phyloP scores from a whole-genome alignment of 1,284 basidiomycete genomes.

The Malassezia arunalokei region DNA sequence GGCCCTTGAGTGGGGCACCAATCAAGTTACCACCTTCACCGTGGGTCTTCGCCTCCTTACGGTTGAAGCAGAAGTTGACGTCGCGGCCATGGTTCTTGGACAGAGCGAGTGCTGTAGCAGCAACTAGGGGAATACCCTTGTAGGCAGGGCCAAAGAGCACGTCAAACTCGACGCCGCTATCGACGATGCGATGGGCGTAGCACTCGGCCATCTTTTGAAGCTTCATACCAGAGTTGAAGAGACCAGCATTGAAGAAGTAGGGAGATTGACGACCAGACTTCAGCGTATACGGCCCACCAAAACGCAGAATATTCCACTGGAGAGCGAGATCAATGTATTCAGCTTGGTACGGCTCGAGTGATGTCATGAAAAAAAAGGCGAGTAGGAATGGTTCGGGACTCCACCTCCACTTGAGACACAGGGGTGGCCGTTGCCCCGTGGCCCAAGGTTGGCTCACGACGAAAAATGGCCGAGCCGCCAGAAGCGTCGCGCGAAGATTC shows the following conservation, averaged over 20 bases:
- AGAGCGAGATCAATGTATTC: constrained; percentile 40
- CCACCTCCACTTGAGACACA: background rate
- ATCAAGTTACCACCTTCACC: constrained; percentile 92
- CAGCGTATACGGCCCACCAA: constrained; percentile 43
- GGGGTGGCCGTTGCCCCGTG: too few relatives aligned
- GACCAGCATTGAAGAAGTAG: constrained; percentile 92
- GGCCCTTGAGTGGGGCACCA: constrained; percentile 65
- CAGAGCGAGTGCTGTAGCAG: constrained; percentile 69
- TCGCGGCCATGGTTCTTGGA: constrained; percentile 55
- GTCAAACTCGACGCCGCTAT: constrained; percentile 55
- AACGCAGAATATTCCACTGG: constrained; percentile 33
- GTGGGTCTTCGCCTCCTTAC: constrained; percentile 91
- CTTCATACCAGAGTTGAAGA: constrained; percentile 66
- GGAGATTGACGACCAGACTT: constrained; percentile 89
- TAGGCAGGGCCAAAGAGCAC: constrained; percentile 94
- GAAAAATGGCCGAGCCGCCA: background rate
- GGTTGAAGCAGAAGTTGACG: constrained; percentile 77
- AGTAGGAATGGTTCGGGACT: background rate
- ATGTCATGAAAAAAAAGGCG: constrained; percentile 6
- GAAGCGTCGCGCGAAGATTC: constrained; percentile 1
- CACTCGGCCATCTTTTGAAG: constrained; percentile 70
- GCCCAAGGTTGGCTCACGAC: too few relatives aligned
- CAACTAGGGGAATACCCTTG: constrained; percentile 90
- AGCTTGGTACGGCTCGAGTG: constrained; percentile 33
- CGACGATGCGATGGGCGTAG: constrained; percentile 66